Base-by-base conservation (phyloP, 2,329 filamentous ascomycete genomes). In the Alternaria viburni region DNA sequence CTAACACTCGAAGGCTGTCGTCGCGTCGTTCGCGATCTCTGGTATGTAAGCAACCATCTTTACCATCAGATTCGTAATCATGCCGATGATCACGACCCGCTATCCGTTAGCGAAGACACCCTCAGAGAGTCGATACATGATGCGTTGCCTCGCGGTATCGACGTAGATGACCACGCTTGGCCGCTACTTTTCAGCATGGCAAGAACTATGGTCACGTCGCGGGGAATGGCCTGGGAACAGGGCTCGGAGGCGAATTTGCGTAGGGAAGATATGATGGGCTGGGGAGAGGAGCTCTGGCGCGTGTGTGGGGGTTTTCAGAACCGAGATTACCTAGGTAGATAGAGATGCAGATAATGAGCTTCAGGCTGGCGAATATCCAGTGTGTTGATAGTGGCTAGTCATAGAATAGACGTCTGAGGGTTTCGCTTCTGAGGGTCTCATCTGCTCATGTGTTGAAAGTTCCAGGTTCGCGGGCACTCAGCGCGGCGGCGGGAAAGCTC, bases 121-220 rank as follows among this genome's bases (percentile, higher is more conserved):
- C 21, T 59, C 10, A 28, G 25, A 25, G 30, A 30, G 4, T 25
- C 11, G 6, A 43, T 62, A 11, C 21, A 19, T 19, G 49, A 32
- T 28, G 60, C 52, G n/a, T 6, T 67, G 12, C 62, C 60, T 5
- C 17, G 19, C 9, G 60, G 41, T 10, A 47, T 66, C 13, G 17
- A 44, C 6, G n/a, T 46, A 28, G 25, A 25, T 7, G 15, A 43
- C 11, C 9, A 21, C 5, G 47, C 59, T 7, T 58, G 45, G 61
- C 41, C 25, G 3, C n/a, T 55, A 32, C 21, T 65, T 26, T 46
- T 54, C 17, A 36, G 30, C 21, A 54, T 46, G 28, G n/a, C 10
- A 9, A 56, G 52, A 13, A 25, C 3, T 15, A 62, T 63, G 60
- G 17, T 60, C 32, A 19, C 17, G 13, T 56, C 28, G 32, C 43